phyloP scores from a whole-genome alignment of 2,329 filamentous ascomycete species.

The Hypoxylon sp. region DNA sequence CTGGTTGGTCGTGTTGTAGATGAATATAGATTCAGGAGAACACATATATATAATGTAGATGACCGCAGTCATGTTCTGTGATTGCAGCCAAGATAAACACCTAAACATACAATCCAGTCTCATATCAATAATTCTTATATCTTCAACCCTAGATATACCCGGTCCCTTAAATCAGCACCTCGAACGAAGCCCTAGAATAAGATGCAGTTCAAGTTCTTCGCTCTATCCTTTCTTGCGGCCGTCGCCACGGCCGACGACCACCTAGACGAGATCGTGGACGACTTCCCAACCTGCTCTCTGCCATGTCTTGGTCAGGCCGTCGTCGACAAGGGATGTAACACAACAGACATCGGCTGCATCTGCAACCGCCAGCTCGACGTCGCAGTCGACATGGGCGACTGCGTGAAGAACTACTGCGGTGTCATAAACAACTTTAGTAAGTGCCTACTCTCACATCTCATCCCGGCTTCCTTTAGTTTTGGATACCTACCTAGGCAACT shows the following conservation, averaged over 20 bases:
- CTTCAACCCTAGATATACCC: neutral
- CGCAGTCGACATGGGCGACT: slow-evolving; percentile 4
- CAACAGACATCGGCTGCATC: slow-evolving; percentile 19
- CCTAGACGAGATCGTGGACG: slow-evolving; percentile 18
- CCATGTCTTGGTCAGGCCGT: slow-evolving; percentile 10
- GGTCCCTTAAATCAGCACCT: neutral
- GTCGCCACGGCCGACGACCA: slow-evolving; percentile 12
- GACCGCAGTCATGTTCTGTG: neutral
- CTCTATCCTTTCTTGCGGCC: slow-evolving; percentile 18
- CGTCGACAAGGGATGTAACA: slow-evolving; percentile 11
- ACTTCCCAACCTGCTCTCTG: slow-evolving; percentile 20
- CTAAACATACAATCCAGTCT: neutral
- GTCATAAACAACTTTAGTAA: neutral
- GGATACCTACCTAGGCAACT: no score
- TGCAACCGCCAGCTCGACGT: slow-evolving; percentile 14
- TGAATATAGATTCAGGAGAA: neutral
- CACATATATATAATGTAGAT: neutral
- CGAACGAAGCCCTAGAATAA: neutral
- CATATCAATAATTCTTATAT: neutral
- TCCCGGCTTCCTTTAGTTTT: neutral
- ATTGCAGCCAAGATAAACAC: neutral
- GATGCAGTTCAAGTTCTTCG: slow-evolving; percentile 16
- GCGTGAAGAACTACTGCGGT: slow-evolving; percentile 7
- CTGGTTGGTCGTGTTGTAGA: neutral
- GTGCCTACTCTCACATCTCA: neutral